Base-by-base conservation (phyloP, 2,329 filamentous ascomycete species). In the Clarireedia hainanense region DNA sequence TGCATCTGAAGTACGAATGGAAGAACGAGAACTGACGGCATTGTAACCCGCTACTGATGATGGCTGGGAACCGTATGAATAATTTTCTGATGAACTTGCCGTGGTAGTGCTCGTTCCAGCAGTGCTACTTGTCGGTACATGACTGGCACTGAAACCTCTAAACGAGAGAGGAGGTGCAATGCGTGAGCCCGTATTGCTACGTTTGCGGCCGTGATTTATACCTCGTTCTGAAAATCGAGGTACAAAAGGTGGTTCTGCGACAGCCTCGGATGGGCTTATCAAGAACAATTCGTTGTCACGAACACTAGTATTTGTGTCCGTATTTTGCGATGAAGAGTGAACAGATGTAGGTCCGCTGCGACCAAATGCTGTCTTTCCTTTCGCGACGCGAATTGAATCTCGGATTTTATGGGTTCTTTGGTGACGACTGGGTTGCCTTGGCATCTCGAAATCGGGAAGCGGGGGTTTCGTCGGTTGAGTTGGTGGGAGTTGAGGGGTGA, bases 381-480 rank as follows among this genome's bases (percentile, higher is more conserved):
- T 96, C 12, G 91, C 90, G 23, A 96, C 77, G 47, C 89, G 84
- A 59, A 96, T 95, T 0, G 91, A 96, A 71, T 97, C 91, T 48
- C 90, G 84, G 61, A 96, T 92, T 4, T 78, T 79, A 20, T 57
- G 57, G 52, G 63, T 67, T 43, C 65, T 50, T n/a, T 36, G 46
- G 67, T 67, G 48, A 70, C 71, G 73, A 57, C 46, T 63, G 45
- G 45, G 61, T 61, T 52, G 64, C 58, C 58, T 63, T 7, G 65
- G 61, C 3, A 65, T 48, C 57, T 69, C 79, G 62, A 78, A 80
- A 30, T 81, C 75, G 0, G 78, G 76, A 2, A 78, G 66, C 2
- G 57, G 53, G 26, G 39, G 20, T 23, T 51, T 56, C 6, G 20
- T 2, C 9, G 52, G 42, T 67, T 74, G 78, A 49, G 80, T 76